Evolutionary conservation across 257 asterid species (phyloP), one percentile per base, ranked within the genome.

Genomic region (Ophiorrhiza pumila): DNA sequence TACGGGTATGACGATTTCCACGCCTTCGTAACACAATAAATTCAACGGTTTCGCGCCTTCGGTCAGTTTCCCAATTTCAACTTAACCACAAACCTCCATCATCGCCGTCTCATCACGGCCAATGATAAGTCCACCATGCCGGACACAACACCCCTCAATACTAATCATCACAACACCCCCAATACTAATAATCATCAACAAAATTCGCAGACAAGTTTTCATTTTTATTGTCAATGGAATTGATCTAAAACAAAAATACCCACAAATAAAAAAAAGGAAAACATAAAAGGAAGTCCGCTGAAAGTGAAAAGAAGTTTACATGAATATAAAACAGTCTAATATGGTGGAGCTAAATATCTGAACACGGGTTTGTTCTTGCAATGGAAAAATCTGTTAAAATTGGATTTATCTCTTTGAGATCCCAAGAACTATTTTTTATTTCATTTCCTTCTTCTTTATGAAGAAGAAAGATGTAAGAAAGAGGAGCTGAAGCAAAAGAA

Each of bases 241-340:
- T 8, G 68, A 10, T 35, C 2, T 43, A 68, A 37, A 12, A 32
- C 3, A 9, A 27, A 34, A 62, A 57, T 22, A 43, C 17, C 45
- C 45, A n/a, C 35, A 45, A 2, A 18, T 20, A 63, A 62, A 14
- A 35, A 17, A 2, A 18, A 17, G n/a, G 23, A 0, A 58, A 50
- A 17, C 27, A 71, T 37, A 0, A 14, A 3, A 29, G 14, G 37
- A 65, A 80, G 74, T 73, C 46, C 10, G 72, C 66, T 72, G 17
- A 72, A 80, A 76, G 55, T 63, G 63, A 78, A 43, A 72, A 65
- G 82, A 77, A 63, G 73, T 37, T 80, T 69, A 91, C 96, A 88
- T 34, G 79, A 68, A 17, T 77, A 79, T 27, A 77, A 72, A 74
- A 83, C 68, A 35, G 81, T 52, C 32, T 73, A 45, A 34, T 25